Evolutionary conservation across 257 asterid genomes (phyloP).

Genomic region (Leptodermis oblonga): DNA sequence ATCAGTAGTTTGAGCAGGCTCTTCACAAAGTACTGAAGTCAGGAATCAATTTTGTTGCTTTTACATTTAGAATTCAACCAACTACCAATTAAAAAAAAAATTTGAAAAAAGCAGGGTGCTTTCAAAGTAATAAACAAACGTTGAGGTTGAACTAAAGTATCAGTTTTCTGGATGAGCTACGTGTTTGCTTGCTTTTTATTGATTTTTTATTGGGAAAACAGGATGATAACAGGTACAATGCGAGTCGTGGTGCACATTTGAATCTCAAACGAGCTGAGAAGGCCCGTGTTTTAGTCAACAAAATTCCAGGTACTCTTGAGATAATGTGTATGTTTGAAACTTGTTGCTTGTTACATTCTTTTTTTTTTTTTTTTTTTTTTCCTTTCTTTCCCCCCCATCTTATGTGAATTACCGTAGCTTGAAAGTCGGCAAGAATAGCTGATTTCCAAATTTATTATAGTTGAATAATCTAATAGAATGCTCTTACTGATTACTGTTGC

Average conservation of each 20-base stretch:
- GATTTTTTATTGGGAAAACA: slow-evolving; percentile 12
- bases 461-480: not conserved
- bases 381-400: no score
- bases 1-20: not conserved
- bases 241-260: slow-evolving; percentile 55
- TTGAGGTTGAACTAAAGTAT: not conserved
- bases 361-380: no score
- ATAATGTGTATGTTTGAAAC: slow-evolving; percentile 1
- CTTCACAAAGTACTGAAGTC: not conserved
- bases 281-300: slow-evolving; percentile 44
- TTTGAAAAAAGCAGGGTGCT: not conserved
- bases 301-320: slow-evolving; percentile 42
- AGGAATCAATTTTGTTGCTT: not conserved
- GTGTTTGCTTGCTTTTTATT: not conserved
- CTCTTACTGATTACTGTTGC: not conserved
- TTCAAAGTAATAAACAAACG: not conserved
- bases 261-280: slow-evolving; percentile 55
- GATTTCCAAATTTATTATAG: no score
- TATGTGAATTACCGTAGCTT: no score
- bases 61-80: not conserved
- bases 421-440: no score
- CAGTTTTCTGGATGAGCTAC: not conserved
- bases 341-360: no score
- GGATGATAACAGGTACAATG: slow-evolving; percentile 51
- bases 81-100: not conserved